A percentile compares a stretch with the other conserved stretches of the same genome.
phyloP scores from a whole-genome alignment of 192 early-diverging fungal species.

The Mortierella alpina region DNA sequence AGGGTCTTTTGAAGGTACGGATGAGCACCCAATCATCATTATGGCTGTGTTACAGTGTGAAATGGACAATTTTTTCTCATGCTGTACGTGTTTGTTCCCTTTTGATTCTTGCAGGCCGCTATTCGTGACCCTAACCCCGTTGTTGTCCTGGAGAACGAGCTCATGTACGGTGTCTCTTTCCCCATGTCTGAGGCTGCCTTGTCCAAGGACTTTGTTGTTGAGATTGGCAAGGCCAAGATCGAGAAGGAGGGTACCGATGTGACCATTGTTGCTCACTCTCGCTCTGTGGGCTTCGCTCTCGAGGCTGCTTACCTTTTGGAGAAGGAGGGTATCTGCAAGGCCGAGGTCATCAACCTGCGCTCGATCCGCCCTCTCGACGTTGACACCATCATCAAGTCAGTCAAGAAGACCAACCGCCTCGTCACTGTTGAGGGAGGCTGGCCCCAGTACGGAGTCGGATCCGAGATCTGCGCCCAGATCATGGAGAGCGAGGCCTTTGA shows the following conservation, averaged over 20 bases:
- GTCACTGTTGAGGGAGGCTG: constrained; percentile 97
- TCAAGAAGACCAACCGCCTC: constrained; percentile 98
- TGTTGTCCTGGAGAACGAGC: constrained; percentile 95
- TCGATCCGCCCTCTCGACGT: constrained; percentile 97
- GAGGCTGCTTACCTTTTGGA: constrained; percentile 89
- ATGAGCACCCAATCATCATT: not conserved
- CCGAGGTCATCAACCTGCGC: constrained; percentile 96
- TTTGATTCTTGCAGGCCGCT: constrained; percentile 69
- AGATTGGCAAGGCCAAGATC: constrained; percentile 95
- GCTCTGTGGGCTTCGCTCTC: constrained; percentile 84
- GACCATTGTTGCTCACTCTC: constrained; percentile 95
- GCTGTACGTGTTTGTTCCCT: not conserved
- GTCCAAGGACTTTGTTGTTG: constrained; percentile 84
- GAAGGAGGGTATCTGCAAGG: constrained; percentile 81
- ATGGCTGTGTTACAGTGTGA: not conserved
- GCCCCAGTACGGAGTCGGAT: constrained; percentile 94
- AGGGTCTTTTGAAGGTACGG: constrained; percentile 89
- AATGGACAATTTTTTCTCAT: not conserved
- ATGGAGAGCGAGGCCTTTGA: constrained; percentile 98
- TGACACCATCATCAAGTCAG: constrained; percentile 87
- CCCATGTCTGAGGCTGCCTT: constrained; percentile 77
- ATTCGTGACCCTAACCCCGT: constrained; percentile 99
- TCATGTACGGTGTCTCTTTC: constrained; percentile 95
- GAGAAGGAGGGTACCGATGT: constrained; percentile 79
- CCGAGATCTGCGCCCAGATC: constrained; percentile 94